A percentile compares a stretch with the other conserved stretches of the same genome.
Conservation (phyloP, 306 rosid species). For the Mimosa pudica region DNA sequence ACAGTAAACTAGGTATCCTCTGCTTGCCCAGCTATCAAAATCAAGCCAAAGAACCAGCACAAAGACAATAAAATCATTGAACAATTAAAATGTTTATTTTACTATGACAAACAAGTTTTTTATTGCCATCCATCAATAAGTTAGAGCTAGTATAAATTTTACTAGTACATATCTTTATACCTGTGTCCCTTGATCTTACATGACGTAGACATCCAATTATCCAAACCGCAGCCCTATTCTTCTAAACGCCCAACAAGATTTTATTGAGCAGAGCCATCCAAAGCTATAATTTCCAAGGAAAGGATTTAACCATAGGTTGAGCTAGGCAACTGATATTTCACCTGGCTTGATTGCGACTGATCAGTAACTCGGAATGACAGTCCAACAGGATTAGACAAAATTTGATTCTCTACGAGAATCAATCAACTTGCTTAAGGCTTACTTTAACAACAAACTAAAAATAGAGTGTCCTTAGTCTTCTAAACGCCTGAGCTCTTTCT, state of each 20-base stretch:
- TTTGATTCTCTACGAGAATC: background rate
- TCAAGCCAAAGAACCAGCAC: background rate
- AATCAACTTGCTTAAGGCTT: constrained; percentile 9
- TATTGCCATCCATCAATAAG: background rate
- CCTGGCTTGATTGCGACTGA: background rate
- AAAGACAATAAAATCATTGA: background rate
- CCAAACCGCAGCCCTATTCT: background rate
- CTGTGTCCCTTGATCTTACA: background rate
- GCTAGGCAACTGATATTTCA: background rate
- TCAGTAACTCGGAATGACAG: background rate
- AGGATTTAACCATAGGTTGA: background rate
- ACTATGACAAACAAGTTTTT: background rate
- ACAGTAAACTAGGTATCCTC: no score
- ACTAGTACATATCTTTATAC: background rate
- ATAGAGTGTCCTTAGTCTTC: constrained; percentile 45
- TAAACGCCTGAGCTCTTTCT: constrained; percentile 72
- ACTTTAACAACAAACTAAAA: background rate
- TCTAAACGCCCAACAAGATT: no score
- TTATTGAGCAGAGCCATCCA: background rate
- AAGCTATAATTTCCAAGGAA: no score
- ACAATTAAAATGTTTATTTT: background rate
- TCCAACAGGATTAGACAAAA: constrained; percentile 1
- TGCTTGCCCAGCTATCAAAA: no score
- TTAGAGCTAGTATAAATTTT: background rate
- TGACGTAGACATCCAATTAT: background rate